Evolutionary conservation across 2,329 filamentous ascomycete species (phyloP).

Genomic region (Xylariaceae sp.): DNA sequence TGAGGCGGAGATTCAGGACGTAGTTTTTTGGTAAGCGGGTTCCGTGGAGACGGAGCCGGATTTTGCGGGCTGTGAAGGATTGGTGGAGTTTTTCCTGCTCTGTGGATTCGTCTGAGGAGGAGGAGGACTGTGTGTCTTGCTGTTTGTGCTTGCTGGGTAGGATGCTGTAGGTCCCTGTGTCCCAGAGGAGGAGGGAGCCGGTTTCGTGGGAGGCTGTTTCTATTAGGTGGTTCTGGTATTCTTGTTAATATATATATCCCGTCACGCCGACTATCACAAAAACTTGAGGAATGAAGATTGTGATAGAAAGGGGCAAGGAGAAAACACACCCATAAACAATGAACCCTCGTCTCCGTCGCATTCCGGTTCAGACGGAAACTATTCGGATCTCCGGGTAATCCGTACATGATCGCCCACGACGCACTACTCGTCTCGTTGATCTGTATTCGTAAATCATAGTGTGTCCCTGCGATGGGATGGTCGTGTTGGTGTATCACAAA

Average conservation of each 20-base stretch:
- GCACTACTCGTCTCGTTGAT: slow-evolving; percentile 62
- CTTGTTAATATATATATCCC: not conserved
- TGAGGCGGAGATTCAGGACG: slow-evolving; percentile 49
- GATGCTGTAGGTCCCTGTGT: slow-evolving; percentile 54
- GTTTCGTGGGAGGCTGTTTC: slow-evolving; percentile 51
- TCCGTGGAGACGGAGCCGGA: slow-evolving; percentile 51
- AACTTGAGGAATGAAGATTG: not conserved
- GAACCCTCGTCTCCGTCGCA: slow-evolving; percentile 57
- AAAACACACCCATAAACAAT: slow-evolving; percentile 51
- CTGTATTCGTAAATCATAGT: slow-evolving; percentile 66
- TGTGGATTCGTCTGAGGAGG: slow-evolving; percentile 31
- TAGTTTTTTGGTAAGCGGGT: slow-evolving; percentile 49
- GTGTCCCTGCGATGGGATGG: slow-evolving; percentile 61
- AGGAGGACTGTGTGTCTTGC: slow-evolving; percentile 31
- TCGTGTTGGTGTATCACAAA: slow-evolving; percentile 72
- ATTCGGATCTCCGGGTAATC: slow-evolving; percentile 54
- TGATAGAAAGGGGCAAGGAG: not conserved
- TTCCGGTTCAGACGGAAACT: slow-evolving; percentile 50
- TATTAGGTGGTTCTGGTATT: slow-evolving; percentile 51
- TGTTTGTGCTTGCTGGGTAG: slow-evolving; percentile 35
- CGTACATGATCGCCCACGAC: slow-evolving; percentile 62
- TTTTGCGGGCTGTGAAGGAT: slow-evolving; percentile 52
- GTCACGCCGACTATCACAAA: too few species aligned
- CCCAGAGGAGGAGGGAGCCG: slow-evolving; percentile 58
- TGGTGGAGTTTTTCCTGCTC: slow-evolving; percentile 45